Conservation (phyloP, 1,139 yeast species). For the Blastobotrys ciferrii region DNA sequence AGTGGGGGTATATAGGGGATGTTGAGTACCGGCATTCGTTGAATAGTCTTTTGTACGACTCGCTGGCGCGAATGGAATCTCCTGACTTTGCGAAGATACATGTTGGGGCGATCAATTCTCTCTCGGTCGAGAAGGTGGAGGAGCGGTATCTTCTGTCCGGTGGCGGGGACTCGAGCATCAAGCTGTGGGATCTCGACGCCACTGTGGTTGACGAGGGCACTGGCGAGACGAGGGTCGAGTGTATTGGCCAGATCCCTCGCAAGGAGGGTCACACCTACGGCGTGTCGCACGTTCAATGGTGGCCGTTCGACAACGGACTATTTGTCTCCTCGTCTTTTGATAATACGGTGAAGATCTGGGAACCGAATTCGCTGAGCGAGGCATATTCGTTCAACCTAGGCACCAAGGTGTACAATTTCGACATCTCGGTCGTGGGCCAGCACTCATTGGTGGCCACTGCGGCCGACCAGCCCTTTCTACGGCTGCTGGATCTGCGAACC, state of each 20-base stretch:
- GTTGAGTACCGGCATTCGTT: conserved; percentile 15
- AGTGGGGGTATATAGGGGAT: conserved; percentile 3
- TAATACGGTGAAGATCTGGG: conserved; percentile 77
- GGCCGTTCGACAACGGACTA: conserved; percentile 87
- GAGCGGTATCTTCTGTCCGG: conserved; percentile 61
- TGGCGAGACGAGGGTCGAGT: conserved; percentile 22
- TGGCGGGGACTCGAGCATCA: conserved; percentile 69
- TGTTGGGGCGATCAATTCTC: conserved; percentile 55
- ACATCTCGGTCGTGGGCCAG: conserved; percentile 40
- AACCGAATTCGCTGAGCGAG: conserved; percentile 57
- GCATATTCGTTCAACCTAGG: conserved; percentile 63
- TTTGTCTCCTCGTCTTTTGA: conserved; percentile 83
- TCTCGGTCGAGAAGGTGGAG: conserved; percentile 58
- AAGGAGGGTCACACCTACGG: conserved; percentile 68
- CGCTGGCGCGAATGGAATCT: conserved; percentile 13
- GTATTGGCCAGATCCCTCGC: conserved; percentile 49
- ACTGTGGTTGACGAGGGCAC: conserved; percentile 10
- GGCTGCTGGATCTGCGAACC: conserved; percentile 70
- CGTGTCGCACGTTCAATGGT: conserved; percentile 75
- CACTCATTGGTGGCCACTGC: conserved; percentile 67
- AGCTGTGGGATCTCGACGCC: conserved; percentile 31
- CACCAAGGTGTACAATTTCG: conserved; percentile 40
- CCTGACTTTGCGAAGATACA: conserved; percentile 25
- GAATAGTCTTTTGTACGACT: conserved; percentile 19
- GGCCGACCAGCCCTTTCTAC: conserved; percentile 64